phyloP scores from a whole-genome alignment of 306 rosid species.

The Cicer bijugum region DNA sequence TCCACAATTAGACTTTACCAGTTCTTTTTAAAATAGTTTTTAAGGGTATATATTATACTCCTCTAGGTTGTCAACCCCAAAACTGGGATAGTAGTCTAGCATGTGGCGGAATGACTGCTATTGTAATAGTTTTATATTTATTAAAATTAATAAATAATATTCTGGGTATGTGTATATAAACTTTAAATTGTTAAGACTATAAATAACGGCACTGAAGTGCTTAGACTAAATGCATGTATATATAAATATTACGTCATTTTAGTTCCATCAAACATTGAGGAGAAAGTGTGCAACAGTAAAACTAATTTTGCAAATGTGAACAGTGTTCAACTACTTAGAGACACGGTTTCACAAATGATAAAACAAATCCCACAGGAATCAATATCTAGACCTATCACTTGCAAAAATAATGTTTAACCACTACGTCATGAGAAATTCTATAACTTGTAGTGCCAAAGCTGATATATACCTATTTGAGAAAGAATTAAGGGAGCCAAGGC shows the following conservation, averaged over 20 bases:
- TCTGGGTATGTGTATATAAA: not conserved
- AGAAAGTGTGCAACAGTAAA: not conserved
- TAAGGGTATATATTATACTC: not conserved
- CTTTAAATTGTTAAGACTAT: not conserved
- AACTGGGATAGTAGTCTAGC: not conserved
- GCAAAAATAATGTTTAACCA: not conserved
- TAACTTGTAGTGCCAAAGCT: not conserved
- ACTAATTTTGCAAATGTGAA: not conserved
- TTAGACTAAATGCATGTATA: not conserved
- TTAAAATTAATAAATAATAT: not conserved
- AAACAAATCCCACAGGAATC: not conserved
- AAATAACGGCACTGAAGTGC: not conserved
- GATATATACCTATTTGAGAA: not conserved
- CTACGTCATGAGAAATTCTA: not conserved
- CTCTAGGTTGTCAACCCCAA: conserved; percentile 1
- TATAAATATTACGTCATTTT: not conserved
- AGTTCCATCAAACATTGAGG: conserved; percentile 6
- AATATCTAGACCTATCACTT: not conserved
- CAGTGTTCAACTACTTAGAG: not conserved
- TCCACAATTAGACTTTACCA: conserved; percentile 30
- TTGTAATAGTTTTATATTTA: not conserved
- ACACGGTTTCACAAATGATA: not conserved
- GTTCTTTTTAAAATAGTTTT: conserved; percentile 34
- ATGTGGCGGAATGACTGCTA: not conserved
- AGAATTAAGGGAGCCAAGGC: not conserved